Percentiles rank a stretch among this genome's conserved stretches.
phyloP scores from a whole-genome alignment of 1,284 basidiomycete genomes.

The Porodaedalea pini region DNA sequence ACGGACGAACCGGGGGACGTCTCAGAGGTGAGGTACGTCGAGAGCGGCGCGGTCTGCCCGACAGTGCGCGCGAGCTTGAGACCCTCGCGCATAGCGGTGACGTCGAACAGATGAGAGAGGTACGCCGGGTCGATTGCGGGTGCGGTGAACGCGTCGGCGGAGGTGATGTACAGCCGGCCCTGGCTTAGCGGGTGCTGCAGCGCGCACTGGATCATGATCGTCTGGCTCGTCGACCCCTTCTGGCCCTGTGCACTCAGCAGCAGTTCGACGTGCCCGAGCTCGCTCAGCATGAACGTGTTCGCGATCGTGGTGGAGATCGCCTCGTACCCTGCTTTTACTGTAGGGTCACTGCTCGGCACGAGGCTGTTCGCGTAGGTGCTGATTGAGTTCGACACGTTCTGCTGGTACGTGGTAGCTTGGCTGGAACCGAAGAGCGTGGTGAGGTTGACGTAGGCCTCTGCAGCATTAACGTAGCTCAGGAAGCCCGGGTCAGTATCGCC shows the following conservation, averaged over 20 bases:
- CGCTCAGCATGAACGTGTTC: constrained; percentile 39
- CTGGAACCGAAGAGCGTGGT: constrained; percentile 43
- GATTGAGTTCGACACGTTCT: constrained; percentile 35
- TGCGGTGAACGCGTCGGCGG: constrained; percentile 47
- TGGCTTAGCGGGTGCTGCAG: constrained; percentile 61
- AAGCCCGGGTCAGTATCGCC: constrained; percentile 36
- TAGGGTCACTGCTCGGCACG: constrained; percentile 44
- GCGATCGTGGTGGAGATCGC: constrained; percentile 53
- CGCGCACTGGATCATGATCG: constrained; percentile 59
- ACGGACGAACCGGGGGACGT: constrained; percentile 39
- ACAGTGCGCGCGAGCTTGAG: constrained; percentile 51
- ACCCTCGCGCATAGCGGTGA: constrained; percentile 52
- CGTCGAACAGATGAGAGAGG: constrained; percentile 50
- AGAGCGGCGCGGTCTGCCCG: constrained; percentile 40
- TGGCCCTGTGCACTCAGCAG: constrained; percentile 53
- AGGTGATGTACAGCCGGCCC: constrained; percentile 44
- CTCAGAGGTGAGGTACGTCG: constrained; percentile 34
- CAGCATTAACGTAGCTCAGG: constrained; percentile 65
- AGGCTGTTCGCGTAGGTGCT: constrained; percentile 37
- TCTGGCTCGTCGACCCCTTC: constrained; percentile 33
- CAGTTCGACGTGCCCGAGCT: constrained; percentile 60
- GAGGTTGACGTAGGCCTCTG: constrained; percentile 62
- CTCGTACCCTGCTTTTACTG: constrained; percentile 60
- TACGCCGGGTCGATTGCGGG: constrained; percentile 65
- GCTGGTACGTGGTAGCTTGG: constrained; percentile 31